Evolutionary conservation across 2,329 filamentous ascomycete genomes (phyloP), one percentile per base, ranked within the genome.

Genomic region (Trichoderma semiorbis): DNA sequence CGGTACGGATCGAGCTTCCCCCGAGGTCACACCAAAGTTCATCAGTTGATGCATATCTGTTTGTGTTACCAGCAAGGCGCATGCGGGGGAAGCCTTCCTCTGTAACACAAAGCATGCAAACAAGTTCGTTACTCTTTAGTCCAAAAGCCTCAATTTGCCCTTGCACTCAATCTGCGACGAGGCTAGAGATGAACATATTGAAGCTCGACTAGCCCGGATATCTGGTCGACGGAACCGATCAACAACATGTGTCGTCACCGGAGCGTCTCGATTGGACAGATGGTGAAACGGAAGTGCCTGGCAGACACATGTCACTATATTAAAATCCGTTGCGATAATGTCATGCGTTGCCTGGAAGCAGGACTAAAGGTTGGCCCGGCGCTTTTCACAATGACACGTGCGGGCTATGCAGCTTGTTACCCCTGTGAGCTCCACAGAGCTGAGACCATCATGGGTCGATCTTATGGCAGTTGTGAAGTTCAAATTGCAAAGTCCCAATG

Each of bases 161-260:
- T 24, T 6, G 34, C 21, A 55, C 14, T 21, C 32, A 30, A 24
- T 14, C 7, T 18, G 53, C 16, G 24, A 43, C 14, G 34, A 58
- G 34, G 64, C 50, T 18, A 30, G 50, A 34, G 57, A 12, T 55
- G 63, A 50, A 24, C 28, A 30, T 21, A 10, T 21, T 6, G 16
- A 24, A 14, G 50, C 21, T 24, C 53, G 47, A 58, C 43, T 28
- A 43, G 5, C 8, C 28, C 53, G 24, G 16, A 30, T 26, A 14
- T 32, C 36, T 61, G 53, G 55, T 34, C 26, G 11, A 16, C 10
- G 39, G 36, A n/a, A 47, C n/a, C 26, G 67, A 53, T 36, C 67
- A 39, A 69, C 32, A 53, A 53, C 34, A 62, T 69, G 67, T 69
- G 67, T 53, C 67, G 67, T 69, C 67, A 69, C 57, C 14, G 53